Evolutionary conservation across 2,329 filamentous ascomycete genomes (phyloP), one percentile per base, ranked within the genome.

Genomic region (Hymenoscyphus infarciens): DNA sequence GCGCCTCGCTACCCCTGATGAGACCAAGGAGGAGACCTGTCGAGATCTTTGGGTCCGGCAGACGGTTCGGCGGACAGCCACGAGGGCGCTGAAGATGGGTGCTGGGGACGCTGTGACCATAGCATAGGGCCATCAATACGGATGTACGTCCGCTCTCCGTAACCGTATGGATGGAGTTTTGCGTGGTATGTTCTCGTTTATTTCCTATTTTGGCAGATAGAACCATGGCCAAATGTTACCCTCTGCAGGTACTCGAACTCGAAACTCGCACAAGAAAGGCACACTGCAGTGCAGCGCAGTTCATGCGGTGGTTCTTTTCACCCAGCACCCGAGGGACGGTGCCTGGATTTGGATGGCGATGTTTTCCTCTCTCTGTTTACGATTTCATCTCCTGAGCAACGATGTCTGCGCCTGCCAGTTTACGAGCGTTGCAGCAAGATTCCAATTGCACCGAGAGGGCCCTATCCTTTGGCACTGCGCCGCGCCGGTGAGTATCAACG

Each of bases 371-470:
- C 35, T 16, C n/a, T 52, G n/a, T 49, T 52, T 19, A 25, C 45
- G 13, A 25, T 52, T 52, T 22, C 45, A 22, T 25, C 22, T 52
- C 45, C 11, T 22, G 45, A 25, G 19, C 45, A 22, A 19, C 22
- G 4, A 22, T 52, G 45, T 25, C 45, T 52, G 45, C 45, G 45
- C 45, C 45, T 52, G 19, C 19, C 45, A 25, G 19, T 4, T 52
- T 52, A 52, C 45, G 45, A 52, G 45, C 45, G 45, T 52, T 25
- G 45, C 45, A 52, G 45, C 45, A 52, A 52, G 11, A 52, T 22
- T 52, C 19, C 45, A 52, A 52, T 52, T 22, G 35, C 13, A 38
- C 35, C 35, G 35, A 38, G 35, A 16, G 35, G 35, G 35, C 13
- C 35, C 13, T 38, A 38, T 16, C 35, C 13, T 38, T 38, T 38